Conservation (phyloP, 1,284 basidiomycete genomes). For the Cryptococcus sp. region DNA sequence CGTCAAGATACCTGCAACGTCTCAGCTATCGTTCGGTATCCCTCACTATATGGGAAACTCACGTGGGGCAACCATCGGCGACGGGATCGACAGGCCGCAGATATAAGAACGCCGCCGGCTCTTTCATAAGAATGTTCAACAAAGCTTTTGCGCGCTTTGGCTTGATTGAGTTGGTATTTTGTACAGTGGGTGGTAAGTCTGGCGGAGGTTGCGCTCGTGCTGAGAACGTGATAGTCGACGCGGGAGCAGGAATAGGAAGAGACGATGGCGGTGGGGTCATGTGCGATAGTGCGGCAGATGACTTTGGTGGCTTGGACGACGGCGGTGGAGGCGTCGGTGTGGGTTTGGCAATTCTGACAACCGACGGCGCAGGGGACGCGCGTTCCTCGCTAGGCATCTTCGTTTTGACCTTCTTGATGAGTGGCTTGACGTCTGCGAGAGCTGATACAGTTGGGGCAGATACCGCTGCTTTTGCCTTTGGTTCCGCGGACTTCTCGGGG, state of each 20-base stretch:
- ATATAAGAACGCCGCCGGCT: slow-evolving; percentile 71
- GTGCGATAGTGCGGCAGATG: not conserved
- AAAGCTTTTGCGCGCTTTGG: slow-evolving; percentile 78
- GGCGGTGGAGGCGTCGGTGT: not conserved
- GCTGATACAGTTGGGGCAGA: not conserved
- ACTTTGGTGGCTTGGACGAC: not conserved
- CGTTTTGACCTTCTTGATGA: slow-evolving; percentile 21
- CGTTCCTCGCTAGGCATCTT: slow-evolving; percentile 4
- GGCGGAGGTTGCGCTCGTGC: slow-evolving; percentile 44
- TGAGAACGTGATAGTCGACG: slow-evolving; percentile 17
- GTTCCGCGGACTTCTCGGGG: slow-evolving; percentile 5
- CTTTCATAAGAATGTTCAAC: slow-evolving; percentile 65
- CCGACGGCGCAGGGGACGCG: slow-evolving; percentile 1
- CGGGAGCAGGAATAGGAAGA: not conserved
- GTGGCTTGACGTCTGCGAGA: slow-evolving; percentile 4
- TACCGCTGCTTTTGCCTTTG: not conserved
- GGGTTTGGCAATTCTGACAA: not conserved
- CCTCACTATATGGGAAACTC: slow-evolving; percentile 44
- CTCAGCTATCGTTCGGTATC: not conserved
- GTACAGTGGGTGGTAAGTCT: slow-evolving; percentile 30
- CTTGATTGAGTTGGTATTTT: slow-evolving; percentile 59
- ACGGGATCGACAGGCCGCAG: slow-evolving; percentile 81
- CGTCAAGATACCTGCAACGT: slow-evolving; percentile 75
- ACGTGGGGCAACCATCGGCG: slow-evolving; percentile 82
- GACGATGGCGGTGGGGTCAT: not conserved